Evolutionary conservation across 495 filamentous ascomycete genomes (phyloP), one percentile per base, ranked within the genome.

Genomic region (Penicillium riverlandense): DNA sequence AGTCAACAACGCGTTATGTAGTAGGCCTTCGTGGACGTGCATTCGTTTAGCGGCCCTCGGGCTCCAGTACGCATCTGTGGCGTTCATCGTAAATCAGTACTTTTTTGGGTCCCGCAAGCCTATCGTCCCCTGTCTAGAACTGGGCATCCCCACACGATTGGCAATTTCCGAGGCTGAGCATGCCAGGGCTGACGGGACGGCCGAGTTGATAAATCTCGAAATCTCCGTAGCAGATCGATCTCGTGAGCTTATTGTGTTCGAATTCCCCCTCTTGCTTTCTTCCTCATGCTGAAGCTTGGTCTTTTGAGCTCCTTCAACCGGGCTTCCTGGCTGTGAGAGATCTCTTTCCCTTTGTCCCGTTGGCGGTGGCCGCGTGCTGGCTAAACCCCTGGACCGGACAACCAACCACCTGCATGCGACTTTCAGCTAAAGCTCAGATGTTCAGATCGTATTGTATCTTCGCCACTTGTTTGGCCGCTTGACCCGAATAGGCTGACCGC

Each of bases 191-290:
- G 45, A 38, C 39, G 30, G 13, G 28, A 34, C 37, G 38, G 38
- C 44, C 40, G 36, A 37, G 40, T 37, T 22, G 22, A 38, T 38
- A 38, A 48, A 42, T 27, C 27, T 13, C 29, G 5, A 41, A 35
- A 9, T 29, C 16, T n/a, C 15, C 8, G n/a, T 34, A 37, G 37
- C 12, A 41, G 37, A 41, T 22, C 22, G 22, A 22, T 22, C 38
- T 38, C 36, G 13, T 48, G 41, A 48, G 39, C 45, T 48, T 48
- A 42, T 48, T 42, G 31, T n/a, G n/a, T n/a, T n/a, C n/a, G n/a
- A n/a, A n/a, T n/a, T n/a, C n/a, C n/a, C 10, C 9, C 32, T 34
- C n/a, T 34, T 34, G 32, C 9, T 7, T 6, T 34, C 10, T 11
- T 12, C 32, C 3, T 34, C 2, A 34, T 22, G 22, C 9, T 34